Evolutionary conservation across 129 eudicot genomes (phyloP).

Genomic region (Pulicaria dysenterica): DNA sequence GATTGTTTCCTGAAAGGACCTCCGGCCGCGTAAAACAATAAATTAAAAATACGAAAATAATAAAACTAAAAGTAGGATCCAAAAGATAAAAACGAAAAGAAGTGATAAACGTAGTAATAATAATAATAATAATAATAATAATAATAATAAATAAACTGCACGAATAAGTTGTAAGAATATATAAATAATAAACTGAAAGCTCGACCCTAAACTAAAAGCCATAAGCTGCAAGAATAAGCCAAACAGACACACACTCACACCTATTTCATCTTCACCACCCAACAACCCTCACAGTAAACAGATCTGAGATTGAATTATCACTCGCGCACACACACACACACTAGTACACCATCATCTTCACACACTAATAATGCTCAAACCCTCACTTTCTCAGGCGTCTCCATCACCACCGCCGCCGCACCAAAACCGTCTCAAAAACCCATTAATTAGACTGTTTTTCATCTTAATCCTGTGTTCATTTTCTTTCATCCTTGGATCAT

Average conservation of each 20-base stretch:
- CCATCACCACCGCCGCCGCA: constrained; percentile 24
- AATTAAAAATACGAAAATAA: too few species aligned
- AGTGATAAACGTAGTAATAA: too few species aligned
- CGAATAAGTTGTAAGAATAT: too few species aligned
- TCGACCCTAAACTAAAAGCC: too few species aligned
- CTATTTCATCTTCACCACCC: constrained; percentile 30
- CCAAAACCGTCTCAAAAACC: constrained; percentile 30
- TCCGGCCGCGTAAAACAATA: too few species aligned
- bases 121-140: too few species aligned
- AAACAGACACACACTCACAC: constrained; percentile 31
- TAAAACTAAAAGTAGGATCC: too few species aligned
- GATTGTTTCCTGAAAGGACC: too few species aligned
- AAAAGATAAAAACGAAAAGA: too few species aligned
- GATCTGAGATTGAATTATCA: constrained; percentile 15
- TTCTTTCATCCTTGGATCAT: constrained; percentile 46
- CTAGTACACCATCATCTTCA: constrained; percentile 32
- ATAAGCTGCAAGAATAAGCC: too few species aligned
- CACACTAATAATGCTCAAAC: constrained; percentile 36
- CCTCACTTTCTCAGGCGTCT: constrained; percentile 11
- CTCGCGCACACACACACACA: constrained; percentile 38
- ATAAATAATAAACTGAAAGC: too few species aligned
- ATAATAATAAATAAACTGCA: too few species aligned
- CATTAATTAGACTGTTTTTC: constrained; percentile 30
- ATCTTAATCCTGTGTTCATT: constrained; percentile 33
- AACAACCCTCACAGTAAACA: constrained; percentile 19